Evolutionary conservation across 169 alveolate species (phyloP), one percentile per base, ranked within the genome.

Genomic region (Cryptosporidium viatorum): DNA sequence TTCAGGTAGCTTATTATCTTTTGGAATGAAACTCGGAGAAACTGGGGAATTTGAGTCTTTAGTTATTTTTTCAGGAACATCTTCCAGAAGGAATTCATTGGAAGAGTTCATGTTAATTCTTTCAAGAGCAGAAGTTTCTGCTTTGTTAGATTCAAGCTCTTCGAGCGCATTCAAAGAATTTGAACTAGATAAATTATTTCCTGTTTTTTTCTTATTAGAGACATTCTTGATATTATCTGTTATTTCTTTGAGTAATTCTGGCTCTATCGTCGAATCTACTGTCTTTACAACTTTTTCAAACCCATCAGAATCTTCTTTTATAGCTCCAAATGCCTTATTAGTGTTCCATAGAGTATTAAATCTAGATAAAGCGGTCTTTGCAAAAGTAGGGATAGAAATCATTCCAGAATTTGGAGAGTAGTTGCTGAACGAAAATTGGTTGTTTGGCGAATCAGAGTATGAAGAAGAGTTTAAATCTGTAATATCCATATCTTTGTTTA

Each of bases 341-440:
- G 48, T 50, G 31, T 67, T 67, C 89, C 89, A 80, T 18, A 80
- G 35, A 31, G 50, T 80, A 35, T 80, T 80, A 65, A 80, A 80
- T 9, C 65, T 60, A 26, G 89, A 80, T 12, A 80, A 59, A 14
- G 89, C 89, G 0, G 35, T 41, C 35, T 43, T 59, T 26, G 89
- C 89, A 65, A 80, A 80, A 48, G 75, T 65, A 1, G 74, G 75
- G 39, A 80, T 80, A 8, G 73, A 62, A 43, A 80, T 48, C 26
- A 59, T 35, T 9, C 74, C 75, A 23, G 73, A 62, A 48, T 21
- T 62, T 39, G 59, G 68, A 35, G 89, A 80, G 37, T 73, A 55
- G 31, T 48, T 58, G 9, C 71, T 65, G 43, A 65, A 80, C 5
- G 80, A 80, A 80, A 80, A 80, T 3, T 60, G 18, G 21, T 35